phyloP scores from a whole-genome alignment of 805 yeast genomes.

The Candida ascalaphidarum region DNA sequence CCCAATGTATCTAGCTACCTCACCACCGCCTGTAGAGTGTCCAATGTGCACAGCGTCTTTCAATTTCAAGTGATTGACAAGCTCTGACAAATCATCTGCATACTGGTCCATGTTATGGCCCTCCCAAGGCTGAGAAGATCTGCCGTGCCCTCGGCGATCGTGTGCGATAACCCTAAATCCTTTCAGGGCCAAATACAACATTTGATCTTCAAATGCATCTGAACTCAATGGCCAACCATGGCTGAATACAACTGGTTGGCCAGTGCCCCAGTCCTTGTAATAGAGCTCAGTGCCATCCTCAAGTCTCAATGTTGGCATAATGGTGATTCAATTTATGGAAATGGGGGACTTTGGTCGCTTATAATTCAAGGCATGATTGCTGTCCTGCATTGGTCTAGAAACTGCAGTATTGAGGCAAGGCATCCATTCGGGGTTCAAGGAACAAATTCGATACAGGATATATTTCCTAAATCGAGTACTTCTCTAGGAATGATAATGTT shows the following conservation, averaged over 20 bases:
- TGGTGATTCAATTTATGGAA: no score
- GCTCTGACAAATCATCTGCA: slow-evolving; percentile 11
- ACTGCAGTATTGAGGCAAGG: no score
- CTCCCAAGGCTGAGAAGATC: slow-evolving; percentile 11
- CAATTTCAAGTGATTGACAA: slow-evolving; percentile 6
- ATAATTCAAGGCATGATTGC: no score
- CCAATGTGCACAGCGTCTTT: slow-evolving; percentile 8
- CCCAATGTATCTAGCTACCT: slow-evolving; percentile 7
- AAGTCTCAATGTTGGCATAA: slow-evolving; percentile 2
- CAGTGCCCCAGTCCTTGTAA: slow-evolving; percentile 10
- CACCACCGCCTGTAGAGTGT: slow-evolving; percentile 12
- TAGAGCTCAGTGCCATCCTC: slow-evolving; percentile 8
- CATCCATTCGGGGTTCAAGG: no score
- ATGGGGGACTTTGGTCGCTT: no score
- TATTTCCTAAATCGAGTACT: no score
- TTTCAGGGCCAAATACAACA: slow-evolving; percentile 8
- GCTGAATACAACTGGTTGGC: slow-evolving; percentile 9
- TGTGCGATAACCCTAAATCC: slow-evolving; percentile 10
- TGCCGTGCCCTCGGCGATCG: slow-evolving; percentile 10
- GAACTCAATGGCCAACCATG: slow-evolving; percentile 11
- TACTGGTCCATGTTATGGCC: slow-evolving; percentile 10
- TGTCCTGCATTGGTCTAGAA: no score
- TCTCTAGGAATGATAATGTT: no score
- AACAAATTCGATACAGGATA: no score
- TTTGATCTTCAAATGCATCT: slow-evolving; percentile 10